Conservation (phyloP, 805 yeast species). For the Teunomyces aglyptinius region DNA sequence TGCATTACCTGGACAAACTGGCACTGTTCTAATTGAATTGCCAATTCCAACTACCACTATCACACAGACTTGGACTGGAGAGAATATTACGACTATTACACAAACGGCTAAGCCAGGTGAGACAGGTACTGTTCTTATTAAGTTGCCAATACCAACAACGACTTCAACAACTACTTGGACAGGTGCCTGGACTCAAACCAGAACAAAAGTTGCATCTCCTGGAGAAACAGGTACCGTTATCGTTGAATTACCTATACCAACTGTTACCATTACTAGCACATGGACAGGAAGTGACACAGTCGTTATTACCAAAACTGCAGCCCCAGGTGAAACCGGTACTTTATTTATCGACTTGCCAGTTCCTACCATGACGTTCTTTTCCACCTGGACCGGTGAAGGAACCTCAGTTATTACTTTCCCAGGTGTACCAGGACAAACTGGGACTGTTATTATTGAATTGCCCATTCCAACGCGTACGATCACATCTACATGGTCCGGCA, state of each 20-base stretch:
- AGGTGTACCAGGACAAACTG: slow-evolving; percentile 8
- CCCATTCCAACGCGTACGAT: slow-evolving; percentile 10
- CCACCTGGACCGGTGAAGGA: slow-evolving; percentile 13
- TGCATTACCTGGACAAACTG: slow-evolving; percentile 12
- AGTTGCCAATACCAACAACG: too few relatives aligned
- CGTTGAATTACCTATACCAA: slow-evolving; percentile 12
- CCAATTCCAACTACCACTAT: too few relatives aligned
- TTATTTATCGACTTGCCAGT: slow-evolving; percentile 15
- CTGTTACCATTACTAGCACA: slow-evolving; percentile 8
- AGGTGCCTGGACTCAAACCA: too few relatives aligned
- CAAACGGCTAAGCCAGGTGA: too few relatives aligned
- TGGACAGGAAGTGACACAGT: slow-evolving; percentile 14
- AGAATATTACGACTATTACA: too few relatives aligned
- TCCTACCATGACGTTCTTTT: slow-evolving; percentile 9
- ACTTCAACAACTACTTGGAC: too few relatives aligned
- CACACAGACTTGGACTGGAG: too few relatives aligned
- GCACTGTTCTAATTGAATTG: slow-evolving; percentile 9
- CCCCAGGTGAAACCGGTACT: slow-evolving; percentile 8
- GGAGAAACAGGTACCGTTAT: too few relatives aligned
- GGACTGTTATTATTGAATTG: slow-evolving; percentile 12
- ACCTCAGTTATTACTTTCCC: slow-evolving; percentile 7
- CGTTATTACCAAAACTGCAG: slow-evolving; percentile 9
- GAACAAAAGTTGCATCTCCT: too few relatives aligned
- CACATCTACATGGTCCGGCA: slow-evolving; percentile 10
- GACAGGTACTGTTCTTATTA: too few relatives aligned